Percentiles rank a stretch among this genome's conserved stretches.
phyloP scores from a whole-genome alignment of 176 grass and related monocot genomes.

The Puya raimondii region DNA sequence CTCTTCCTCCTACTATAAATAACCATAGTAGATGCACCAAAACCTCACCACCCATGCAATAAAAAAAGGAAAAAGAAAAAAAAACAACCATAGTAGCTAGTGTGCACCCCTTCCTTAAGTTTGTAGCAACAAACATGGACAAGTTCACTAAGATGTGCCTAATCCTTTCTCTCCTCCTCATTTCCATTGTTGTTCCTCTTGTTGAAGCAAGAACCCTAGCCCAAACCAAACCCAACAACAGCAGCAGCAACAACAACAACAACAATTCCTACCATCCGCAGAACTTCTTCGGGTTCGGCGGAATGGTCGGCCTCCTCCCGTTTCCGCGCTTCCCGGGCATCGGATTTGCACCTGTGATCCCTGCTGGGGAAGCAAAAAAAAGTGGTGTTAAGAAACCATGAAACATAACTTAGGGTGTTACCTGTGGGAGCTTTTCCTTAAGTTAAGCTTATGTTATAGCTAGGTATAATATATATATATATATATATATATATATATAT shows the following conservation, averaged over 20 bases:
- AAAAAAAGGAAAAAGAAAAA: background rate
- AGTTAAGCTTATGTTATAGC: too few relatives aligned
- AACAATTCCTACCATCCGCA: too few relatives aligned
- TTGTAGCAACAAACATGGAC: slow-evolving; percentile 13
- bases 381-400: too few relatives aligned
- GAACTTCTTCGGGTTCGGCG: too few relatives aligned
- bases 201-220: slow-evolving; percentile 1
- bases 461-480: too few relatives aligned
- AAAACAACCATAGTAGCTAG: background rate
- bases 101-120: background rate
- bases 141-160: background rate
- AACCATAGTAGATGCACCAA: background rate
- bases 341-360: too few relatives aligned
- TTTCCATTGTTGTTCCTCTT: slow-evolving; percentile 1
- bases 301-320: too few relatives aligned
- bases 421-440: too few relatives aligned
- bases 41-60: background rate
- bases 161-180: background rate
- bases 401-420: too few relatives aligned
- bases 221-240: slow-evolving; percentile 14
- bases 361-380: too few relatives aligned
- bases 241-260: background rate
- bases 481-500: too few relatives aligned
- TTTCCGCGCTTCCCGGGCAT: too few relatives aligned
- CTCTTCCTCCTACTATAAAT: background rate